These are phyloP conservation scores for Colletotrichum magnum DNA, from an alignment of 2,329 filamentous ascomycete species.

Conservation along the genomic window DNA sequence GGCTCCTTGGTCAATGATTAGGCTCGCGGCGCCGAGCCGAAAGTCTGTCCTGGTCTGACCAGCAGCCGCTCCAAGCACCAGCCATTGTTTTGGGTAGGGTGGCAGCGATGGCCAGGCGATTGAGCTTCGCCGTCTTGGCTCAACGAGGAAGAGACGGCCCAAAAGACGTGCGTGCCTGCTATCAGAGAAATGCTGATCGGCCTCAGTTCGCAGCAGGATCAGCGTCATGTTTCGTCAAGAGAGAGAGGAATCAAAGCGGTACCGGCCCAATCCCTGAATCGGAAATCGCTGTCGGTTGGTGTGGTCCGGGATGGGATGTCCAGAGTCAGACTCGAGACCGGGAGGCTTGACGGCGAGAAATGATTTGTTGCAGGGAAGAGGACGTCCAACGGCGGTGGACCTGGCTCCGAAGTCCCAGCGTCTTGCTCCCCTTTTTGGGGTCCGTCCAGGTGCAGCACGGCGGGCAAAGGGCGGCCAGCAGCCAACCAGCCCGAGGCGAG, in stretches of 20 bases:
- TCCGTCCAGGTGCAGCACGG: constrained; percentile 16
- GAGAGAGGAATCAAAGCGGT: constrained; percentile 20
- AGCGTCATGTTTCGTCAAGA: constrained; percentile 32
- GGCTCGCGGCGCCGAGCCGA: constrained; percentile 19
- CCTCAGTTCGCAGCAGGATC: constrained; percentile 31
- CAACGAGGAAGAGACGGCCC: constrained; percentile 2
- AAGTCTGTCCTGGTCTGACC: constrained; percentile 22
- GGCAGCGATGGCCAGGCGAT: constrained; percentile 7
- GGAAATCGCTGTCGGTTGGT: constrained; percentile 7
- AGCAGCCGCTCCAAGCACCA: constrained; percentile 29
- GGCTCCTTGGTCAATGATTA: background rate
- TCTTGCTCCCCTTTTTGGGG: constrained; percentile 9
- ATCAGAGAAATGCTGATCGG: constrained; percentile 36
- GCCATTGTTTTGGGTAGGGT: constrained; percentile 22
- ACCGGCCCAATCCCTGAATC: constrained; percentile 31
- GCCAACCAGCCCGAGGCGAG: constrained; percentile 5
- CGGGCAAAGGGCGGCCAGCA: constrained; percentile 14
- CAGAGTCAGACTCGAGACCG: background rate
- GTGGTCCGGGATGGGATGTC: constrained; percentile 15
- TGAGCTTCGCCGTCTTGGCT: constrained; percentile 9
- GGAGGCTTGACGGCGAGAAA: constrained; percentile 1
- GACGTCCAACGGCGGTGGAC: constrained; percentile 6
- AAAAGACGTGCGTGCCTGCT: constrained; percentile 11
- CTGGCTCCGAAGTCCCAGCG: constrained; percentile 12
- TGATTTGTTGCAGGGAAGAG: constrained; percentile 20